phyloP scores from a whole-genome alignment of 2,329 filamentous ascomycete species.

The Aureobasidium sp. region DNA sequence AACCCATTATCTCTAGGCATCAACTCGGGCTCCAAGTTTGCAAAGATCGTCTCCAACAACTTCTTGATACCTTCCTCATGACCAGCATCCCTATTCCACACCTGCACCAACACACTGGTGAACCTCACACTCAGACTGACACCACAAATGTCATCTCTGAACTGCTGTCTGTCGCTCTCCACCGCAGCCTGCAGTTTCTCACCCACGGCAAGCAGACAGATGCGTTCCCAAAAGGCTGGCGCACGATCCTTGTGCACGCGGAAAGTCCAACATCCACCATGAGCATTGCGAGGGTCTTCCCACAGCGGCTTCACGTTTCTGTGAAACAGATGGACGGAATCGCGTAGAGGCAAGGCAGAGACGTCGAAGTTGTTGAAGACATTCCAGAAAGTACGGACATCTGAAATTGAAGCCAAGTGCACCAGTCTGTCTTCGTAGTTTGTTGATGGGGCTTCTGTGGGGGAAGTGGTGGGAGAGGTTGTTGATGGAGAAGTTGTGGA shows the following conservation, averaged over 20 bases:
- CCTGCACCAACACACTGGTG: slow-evolving; percentile 77
- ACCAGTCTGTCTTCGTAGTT: slow-evolving; percentile 39
- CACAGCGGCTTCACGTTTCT: slow-evolving; percentile 73
- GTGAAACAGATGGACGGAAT: slow-evolving; percentile 69
- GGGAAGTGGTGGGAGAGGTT: not conserved
- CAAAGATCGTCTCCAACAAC: slow-evolving; percentile 63
- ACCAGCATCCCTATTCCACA: slow-evolving; percentile 86
- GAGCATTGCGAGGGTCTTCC: slow-evolving; percentile 78
- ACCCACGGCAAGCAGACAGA: slow-evolving; percentile 74
- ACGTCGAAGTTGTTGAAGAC: slow-evolving; percentile 65
- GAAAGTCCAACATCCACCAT: slow-evolving; percentile 88
- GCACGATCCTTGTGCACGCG: slow-evolving; percentile 68
- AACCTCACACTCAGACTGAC: slow-evolving; percentile 81
- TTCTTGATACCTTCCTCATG: slow-evolving; percentile 71
- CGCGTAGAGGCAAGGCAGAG: slow-evolving; percentile 60
- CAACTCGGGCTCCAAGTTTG: slow-evolving; percentile 64
- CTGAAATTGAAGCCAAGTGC: slow-evolving; percentile 36
- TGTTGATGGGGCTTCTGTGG: slow-evolving; percentile 9
- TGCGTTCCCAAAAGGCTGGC: slow-evolving; percentile 69
- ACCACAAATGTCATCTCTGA: slow-evolving; percentile 77
- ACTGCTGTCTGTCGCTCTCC: slow-evolving; percentile 46
- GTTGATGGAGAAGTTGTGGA: not conserved
- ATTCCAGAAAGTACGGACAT: slow-evolving; percentile 42
- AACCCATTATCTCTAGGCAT: slow-evolving; percentile 54
- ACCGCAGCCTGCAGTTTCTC: slow-evolving; percentile 69